These are phyloP conservation scores for Pestalotiopsis sp. DNA, from an alignment of 2,329 filamentous ascomycete genomes.

Conservation along the genomic window DNA sequence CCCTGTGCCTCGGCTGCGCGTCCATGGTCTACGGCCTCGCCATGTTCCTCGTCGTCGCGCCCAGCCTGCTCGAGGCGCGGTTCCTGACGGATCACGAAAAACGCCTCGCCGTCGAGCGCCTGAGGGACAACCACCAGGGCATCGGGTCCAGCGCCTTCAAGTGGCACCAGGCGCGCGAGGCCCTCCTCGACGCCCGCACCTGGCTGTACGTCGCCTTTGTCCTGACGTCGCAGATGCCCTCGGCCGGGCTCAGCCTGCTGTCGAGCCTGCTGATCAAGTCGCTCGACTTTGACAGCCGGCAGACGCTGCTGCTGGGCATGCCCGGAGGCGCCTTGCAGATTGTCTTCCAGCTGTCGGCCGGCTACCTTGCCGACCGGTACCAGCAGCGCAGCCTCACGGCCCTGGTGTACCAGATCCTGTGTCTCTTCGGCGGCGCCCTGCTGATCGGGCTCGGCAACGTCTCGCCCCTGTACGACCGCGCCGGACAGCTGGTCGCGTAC, in stretches of 20 bases:
- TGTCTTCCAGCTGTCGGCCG: slow-evolving; percentile 5
- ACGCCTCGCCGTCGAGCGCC: slow-evolving; percentile 27
- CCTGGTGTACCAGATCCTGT: not conserved
- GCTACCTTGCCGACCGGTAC: not conserved
- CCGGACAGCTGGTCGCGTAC: slow-evolving; percentile 6
- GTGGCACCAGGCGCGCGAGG: slow-evolving; percentile 26
- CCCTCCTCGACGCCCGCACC: not conserved
- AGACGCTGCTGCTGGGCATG: slow-evolving; percentile 9
- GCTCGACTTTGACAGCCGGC: slow-evolving; percentile 3
- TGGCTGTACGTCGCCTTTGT: slow-evolving; percentile 10
- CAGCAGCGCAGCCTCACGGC: slow-evolving; percentile 5
- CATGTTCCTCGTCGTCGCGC: slow-evolving; percentile 27
- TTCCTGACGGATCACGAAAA: slow-evolving; percentile 24
- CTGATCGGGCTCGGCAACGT: slow-evolving; percentile 8
- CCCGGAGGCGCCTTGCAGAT: slow-evolving; percentile 8
- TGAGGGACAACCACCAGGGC: slow-evolving; percentile 18
- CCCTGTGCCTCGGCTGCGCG: slow-evolving; percentile 31
- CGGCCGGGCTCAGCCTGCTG: slow-evolving; percentile 2
- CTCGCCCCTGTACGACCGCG: slow-evolving; percentile 7
- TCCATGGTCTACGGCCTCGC: slow-evolving; percentile 25
- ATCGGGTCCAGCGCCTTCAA: slow-evolving; percentile 42
- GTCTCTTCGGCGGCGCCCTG: not conserved
- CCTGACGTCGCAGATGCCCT: slow-evolving; percentile 8
- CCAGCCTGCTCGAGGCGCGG: slow-evolving; percentile 26
- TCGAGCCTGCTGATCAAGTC: slow-evolving; percentile 9